Conservation (phyloP, 2,329 filamentous ascomycete genomes). For the Ceratocystiopsis brevicomis region DNA sequence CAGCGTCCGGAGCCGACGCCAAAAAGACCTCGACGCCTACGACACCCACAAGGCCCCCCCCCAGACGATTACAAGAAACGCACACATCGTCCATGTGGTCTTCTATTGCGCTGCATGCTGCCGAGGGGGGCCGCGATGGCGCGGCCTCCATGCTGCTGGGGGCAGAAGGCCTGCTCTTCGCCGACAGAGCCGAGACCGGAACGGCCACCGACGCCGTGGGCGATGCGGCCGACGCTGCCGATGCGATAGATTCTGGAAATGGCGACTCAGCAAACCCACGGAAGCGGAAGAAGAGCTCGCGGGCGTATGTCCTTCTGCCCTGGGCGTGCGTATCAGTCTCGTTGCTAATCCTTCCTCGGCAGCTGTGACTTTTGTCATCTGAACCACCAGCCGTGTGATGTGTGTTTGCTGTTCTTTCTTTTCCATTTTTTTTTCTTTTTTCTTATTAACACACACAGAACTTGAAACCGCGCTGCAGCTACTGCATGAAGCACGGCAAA, state of each 20-base stretch:
- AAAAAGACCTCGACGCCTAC: no score
- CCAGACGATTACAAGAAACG: no score
- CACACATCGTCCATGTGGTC: no score
- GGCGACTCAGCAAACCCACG: constrained; percentile 12
- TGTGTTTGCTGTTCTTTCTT: not conserved
- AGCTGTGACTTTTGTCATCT: constrained; percentile 29
- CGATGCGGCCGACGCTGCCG: constrained; percentile 3
- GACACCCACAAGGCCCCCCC: no score
- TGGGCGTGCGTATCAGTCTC: not conserved
- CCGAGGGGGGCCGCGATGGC: no score
- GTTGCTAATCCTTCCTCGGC: not conserved
- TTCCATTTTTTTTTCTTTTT: no score
- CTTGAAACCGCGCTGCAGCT: constrained; percentile 25
- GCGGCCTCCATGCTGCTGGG: no score
- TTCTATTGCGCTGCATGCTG: no score
- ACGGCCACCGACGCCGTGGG: not conserved
- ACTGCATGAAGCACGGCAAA: constrained; percentile 23
- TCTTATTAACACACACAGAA: constrained; percentile 12
- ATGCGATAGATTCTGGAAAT: constrained; percentile 6
- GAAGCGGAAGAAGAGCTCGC: constrained; percentile 19
- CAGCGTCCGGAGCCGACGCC: no score
- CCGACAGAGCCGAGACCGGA: no score
- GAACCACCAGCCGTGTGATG: constrained; percentile 28
- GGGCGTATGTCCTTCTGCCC: constrained; percentile 13
- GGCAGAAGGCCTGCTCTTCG: no score